Evolutionary conservation across 2,329 filamentous ascomycete genomes (phyloP).

Genomic region (Tolypocladium paradoxum): DNA sequence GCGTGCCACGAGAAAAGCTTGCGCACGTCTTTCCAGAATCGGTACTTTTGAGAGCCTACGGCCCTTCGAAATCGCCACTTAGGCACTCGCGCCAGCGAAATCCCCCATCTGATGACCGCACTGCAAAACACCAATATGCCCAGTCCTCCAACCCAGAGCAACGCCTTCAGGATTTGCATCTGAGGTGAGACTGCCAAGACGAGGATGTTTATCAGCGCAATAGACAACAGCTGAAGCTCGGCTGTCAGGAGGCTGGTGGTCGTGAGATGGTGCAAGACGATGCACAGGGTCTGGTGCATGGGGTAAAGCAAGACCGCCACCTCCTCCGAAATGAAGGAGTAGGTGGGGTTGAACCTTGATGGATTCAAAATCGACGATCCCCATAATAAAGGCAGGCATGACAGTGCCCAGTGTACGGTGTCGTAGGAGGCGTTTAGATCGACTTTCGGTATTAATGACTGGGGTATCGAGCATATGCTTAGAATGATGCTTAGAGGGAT

Average conservation of each 20-base stretch:
- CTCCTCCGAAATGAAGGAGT: constrained; percentile 41
- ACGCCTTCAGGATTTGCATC: constrained; percentile 69
- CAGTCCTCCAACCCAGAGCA: constrained; percentile 79
- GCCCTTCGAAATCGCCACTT: constrained; percentile 74
- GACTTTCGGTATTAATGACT: constrained; percentile 56
- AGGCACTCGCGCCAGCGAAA: constrained; percentile 77
- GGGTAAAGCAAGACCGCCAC: constrained; percentile 61
- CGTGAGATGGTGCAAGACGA: constrained; percentile 67
- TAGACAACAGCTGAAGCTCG: constrained; percentile 79
- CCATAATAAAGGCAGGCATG: constrained; percentile 53
- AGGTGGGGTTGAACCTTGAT: constrained; percentile 25
- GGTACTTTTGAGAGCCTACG: constrained; percentile 23
- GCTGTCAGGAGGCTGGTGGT: constrained; percentile 80
- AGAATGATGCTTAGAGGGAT: constrained; percentile 76
- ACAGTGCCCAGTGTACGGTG: constrained; percentile 67
- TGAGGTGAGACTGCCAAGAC: constrained; percentile 73
- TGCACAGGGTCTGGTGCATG: constrained; percentile 67
- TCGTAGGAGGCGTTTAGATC: constrained; percentile 47
- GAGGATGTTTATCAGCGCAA: constrained; percentile 70
- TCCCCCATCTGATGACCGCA: constrained; percentile 69
- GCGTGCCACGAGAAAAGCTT: constrained; percentile 34
- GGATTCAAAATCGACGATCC: constrained; percentile 8
- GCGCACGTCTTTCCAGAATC: constrained; percentile 26
- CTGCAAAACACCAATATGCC: constrained; percentile 63
- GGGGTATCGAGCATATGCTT: constrained; percentile 65